Evolutionary conservation across 768 basidiomycete species (phyloP).

Genomic region (Tulasnella sp.): DNA sequence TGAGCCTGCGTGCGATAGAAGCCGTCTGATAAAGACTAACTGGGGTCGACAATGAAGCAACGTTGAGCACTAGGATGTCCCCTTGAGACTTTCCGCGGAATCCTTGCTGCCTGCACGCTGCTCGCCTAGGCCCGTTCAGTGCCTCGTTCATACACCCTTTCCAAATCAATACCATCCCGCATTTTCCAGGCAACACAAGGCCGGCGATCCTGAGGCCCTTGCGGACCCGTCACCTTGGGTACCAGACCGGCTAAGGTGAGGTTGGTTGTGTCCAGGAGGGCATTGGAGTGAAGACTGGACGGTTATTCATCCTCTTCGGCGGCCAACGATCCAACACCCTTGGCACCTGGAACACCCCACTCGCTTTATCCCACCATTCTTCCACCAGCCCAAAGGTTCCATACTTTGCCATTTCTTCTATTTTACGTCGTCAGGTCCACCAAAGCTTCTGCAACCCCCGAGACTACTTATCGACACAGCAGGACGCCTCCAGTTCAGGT

Average conservation of each 20-base stretch:
- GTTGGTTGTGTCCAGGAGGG: not conserved
- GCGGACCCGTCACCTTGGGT: not conserved
- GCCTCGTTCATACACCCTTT: not conserved
- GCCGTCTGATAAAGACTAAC: not conserved
- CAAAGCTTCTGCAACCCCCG: not conserved
- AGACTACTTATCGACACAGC: not conserved
- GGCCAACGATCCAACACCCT: not conserved
- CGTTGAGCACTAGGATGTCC: not conserved
- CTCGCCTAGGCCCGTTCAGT: not conserved
- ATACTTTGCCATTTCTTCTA: not conserved
- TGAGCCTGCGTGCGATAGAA: not conserved
- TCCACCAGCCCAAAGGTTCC: not conserved
- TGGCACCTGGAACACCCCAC: not conserved
- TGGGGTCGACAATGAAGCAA: not conserved
- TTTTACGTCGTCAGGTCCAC: not conserved
- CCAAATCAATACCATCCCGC: not conserved
- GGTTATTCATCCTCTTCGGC: not conserved
- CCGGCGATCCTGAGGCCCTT: not conserved
- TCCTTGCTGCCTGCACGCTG: not conserved
- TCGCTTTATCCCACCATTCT: not conserved
- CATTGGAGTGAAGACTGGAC: not conserved
- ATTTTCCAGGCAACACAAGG: not conserved
- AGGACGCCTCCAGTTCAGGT: not conserved
- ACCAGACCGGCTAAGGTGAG: not conserved
- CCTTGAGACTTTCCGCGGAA: not conserved